Percentiles rank a stretch among this genome's conserved stretches.
phyloP scores from a whole-genome alignment of 2,329 filamentous ascomycete genomes.

The Verticillium zaregamsianum region DNA sequence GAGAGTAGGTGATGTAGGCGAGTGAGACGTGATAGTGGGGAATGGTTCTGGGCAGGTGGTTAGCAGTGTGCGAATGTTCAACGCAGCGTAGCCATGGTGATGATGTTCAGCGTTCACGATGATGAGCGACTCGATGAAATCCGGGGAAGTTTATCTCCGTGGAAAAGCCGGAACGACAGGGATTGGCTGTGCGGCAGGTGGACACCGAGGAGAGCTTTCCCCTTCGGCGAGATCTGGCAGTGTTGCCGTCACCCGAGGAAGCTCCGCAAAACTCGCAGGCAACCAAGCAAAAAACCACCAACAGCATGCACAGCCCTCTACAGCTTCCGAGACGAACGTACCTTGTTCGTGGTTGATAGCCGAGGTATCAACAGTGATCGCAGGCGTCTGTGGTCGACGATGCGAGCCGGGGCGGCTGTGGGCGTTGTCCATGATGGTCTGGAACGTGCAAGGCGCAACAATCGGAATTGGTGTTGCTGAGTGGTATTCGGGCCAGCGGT shows the following conservation, averaged over 20 bases:
- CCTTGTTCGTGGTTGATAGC: conserved; percentile 12
- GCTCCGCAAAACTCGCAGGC: background rate
- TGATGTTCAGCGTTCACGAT: background rate
- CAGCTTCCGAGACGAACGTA: conserved; percentile 1
- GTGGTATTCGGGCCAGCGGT: background rate
- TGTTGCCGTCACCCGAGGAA: background rate
- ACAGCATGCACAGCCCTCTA: background rate
- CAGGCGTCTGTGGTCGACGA: conserved; percentile 11
- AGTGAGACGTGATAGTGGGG: background rate
- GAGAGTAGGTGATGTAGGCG: background rate
- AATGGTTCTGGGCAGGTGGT: background rate
- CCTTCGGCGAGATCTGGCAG: background rate
- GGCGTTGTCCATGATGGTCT: background rate
- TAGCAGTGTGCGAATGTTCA: background rate
- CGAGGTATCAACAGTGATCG: conserved; percentile 14
- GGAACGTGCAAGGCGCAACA: background rate
- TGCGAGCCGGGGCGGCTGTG: background rate
- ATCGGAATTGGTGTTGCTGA: background rate
- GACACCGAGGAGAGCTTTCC: background rate
- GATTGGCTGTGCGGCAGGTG: background rate
- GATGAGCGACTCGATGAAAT: background rate
- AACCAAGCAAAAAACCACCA: background rate
- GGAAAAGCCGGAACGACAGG: conserved; percentile 1
- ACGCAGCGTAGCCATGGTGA: background rate
- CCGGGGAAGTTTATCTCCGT: background rate